phyloP scores from a whole-genome alignment of 345 rosid genomes.

The Citropsis articulata region DNA sequence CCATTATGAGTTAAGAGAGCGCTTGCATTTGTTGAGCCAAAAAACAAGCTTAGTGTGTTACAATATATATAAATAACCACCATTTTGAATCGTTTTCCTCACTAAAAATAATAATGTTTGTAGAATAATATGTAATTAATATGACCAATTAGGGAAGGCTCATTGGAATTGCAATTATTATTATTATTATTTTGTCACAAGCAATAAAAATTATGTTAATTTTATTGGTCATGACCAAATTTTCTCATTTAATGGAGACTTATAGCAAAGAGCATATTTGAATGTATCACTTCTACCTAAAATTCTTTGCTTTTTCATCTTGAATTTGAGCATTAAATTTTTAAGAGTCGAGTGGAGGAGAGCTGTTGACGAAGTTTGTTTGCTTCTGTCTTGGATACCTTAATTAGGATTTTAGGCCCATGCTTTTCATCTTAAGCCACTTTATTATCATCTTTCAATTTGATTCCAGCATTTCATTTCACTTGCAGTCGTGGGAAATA shows the following conservation, averaged over 20 bases:
- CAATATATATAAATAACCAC: background rate
- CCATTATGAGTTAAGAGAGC: background rate
- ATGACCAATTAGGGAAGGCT: background rate
- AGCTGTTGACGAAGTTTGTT: background rate
- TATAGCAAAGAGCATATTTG: background rate
- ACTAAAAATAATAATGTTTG: background rate
- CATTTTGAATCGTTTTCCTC: background rate
- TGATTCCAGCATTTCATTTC: background rate
- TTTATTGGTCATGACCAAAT: background rate
- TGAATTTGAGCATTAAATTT: background rate
- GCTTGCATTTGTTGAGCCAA: background rate
- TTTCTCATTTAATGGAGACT: background rate
- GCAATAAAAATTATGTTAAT: background rate
- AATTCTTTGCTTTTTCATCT: background rate
- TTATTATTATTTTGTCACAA: no score
- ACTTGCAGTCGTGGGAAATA: background rate
- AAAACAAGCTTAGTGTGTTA: background rate
- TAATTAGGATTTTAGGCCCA: background rate
- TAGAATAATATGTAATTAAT: background rate
- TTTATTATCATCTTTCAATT: background rate
- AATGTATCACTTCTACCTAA: background rate
- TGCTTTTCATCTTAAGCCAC: background rate
- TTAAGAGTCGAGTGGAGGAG: background rate
- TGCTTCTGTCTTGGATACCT: background rate
- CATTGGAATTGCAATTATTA: background rate